These are phyloP conservation scores for Akanthomyces uredinophilus DNA, from an alignment of 2,329 filamentous ascomycete species.

Conservation along the genomic window DNA sequence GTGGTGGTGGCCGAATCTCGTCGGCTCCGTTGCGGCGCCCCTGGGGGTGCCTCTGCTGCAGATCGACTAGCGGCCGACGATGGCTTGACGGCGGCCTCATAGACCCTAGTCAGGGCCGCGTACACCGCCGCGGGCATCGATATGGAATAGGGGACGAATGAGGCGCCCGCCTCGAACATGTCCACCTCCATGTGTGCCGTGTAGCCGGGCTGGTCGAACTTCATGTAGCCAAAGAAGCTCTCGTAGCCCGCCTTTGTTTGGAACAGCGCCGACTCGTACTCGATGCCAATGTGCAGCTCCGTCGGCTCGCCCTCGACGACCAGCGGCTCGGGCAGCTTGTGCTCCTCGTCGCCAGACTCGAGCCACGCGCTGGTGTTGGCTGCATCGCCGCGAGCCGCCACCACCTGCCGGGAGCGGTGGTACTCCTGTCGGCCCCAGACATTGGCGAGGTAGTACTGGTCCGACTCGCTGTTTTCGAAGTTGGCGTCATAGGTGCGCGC, in stretches of 20 bases:
- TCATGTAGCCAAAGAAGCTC: slow-evolving; percentile 29
- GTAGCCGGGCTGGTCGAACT: slow-evolving; percentile 26
- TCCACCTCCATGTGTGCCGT: slow-evolving; percentile 22
- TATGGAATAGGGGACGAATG: slow-evolving; percentile 27
- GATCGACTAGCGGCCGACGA: background rate
- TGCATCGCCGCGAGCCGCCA: slow-evolving; percentile 19
- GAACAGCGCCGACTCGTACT: slow-evolving; percentile 37
- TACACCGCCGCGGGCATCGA: slow-evolving; percentile 29
- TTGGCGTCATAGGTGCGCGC: slow-evolving; percentile 28
- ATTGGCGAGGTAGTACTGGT: slow-evolving; percentile 40
- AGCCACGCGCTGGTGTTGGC: slow-evolving; percentile 1
- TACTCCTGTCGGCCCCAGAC: slow-evolving; percentile 40
- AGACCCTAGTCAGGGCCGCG: slow-evolving; percentile 26
- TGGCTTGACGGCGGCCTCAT: slow-evolving; percentile 25
- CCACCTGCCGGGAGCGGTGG: slow-evolving; percentile 28
- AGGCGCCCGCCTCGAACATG: slow-evolving; percentile 21
- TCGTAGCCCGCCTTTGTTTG: slow-evolving; percentile 35
- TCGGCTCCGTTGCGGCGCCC: background rate
- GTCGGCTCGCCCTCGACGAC: slow-evolving; percentile 11
- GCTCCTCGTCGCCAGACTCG: background rate
- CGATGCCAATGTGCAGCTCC: slow-evolving; percentile 34
- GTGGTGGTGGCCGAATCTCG: background rate
- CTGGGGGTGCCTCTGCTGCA: background rate
- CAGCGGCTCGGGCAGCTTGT: background rate
- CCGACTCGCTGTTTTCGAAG: slow-evolving; percentile 31